These are phyloP conservation scores for Ascochyta lentis DNA, from an alignment of 2,329 filamentous ascomycete species.

Conservation along the genomic window DNA sequence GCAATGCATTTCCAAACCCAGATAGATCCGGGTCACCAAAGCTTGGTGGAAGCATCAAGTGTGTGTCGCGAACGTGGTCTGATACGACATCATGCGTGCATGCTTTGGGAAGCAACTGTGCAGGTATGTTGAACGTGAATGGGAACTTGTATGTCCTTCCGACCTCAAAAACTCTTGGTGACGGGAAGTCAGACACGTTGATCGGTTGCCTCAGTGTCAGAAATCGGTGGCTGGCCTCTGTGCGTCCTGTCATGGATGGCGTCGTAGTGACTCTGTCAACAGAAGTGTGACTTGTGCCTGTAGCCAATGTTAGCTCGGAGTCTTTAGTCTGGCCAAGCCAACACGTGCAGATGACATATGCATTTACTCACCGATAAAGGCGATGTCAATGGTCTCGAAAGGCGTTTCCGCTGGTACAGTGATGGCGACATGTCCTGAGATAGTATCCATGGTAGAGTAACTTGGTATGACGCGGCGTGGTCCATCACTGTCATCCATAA, in stretches of 20 bases:
- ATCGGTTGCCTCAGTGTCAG: conserved; percentile 68
- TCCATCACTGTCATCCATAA: conserved; percentile 45
- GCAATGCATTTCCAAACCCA: conserved; percentile 56
- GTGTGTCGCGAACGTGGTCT: conserved; percentile 60
- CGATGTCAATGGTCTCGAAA: conserved; percentile 66
- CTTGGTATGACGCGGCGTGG: conserved; percentile 48
- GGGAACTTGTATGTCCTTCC: conserved; percentile 64
- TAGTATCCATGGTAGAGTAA: conserved; percentile 64
- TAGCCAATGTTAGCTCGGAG: conserved; percentile 20
- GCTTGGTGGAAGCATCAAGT: conserved; percentile 66
- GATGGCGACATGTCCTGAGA: conserved; percentile 62
- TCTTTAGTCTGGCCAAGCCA: not conserved
- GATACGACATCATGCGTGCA: conserved; percentile 63
- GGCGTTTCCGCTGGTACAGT: conserved; percentile 58
- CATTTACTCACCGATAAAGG: conserved; percentile 59
- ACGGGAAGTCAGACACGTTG: conserved; percentile 59
- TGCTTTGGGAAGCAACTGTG: conserved; percentile 64
- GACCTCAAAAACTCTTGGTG: conserved; percentile 61
- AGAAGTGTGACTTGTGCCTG: conserved; percentile 59
- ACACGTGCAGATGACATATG: conserved; percentile 1
- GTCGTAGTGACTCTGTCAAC: conserved; percentile 63
- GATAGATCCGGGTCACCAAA: conserved; percentile 65
- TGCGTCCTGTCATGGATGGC: conserved; percentile 60
- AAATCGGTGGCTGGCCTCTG: conserved; percentile 66
- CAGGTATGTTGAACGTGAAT: conserved; percentile 69